Evolutionary conservation across 345 rosid species (phyloP).

Genomic region (Adansonia digitata): DNA sequence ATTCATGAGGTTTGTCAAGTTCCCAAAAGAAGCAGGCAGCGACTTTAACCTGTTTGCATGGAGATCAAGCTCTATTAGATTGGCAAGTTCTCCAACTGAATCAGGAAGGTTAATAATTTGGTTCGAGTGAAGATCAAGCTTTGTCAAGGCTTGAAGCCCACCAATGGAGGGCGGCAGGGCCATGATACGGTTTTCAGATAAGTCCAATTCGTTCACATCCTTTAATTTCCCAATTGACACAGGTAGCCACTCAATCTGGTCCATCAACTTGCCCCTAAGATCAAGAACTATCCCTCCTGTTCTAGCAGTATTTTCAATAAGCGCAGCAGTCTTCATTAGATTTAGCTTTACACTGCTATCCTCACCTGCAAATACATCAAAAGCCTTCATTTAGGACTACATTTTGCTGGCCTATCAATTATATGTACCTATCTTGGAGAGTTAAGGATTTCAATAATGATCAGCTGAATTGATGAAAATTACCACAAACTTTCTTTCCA

Average conservation of each 20-base stretch:
- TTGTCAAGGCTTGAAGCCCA: constrained; percentile 40
- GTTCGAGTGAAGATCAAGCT: constrained; percentile 53
- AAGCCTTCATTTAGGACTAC: background rate
- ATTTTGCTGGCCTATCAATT: background rate
- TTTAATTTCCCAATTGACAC: constrained; percentile 52
- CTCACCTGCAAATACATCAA: constrained; percentile 30
- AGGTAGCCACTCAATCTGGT: constrained; percentile 67
- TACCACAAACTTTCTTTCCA: background rate
- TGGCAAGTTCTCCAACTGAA: constrained; percentile 47
- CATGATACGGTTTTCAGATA: constrained; percentile 59
- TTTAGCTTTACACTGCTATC: constrained; percentile 39
- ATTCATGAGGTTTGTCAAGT: constrained; percentile 35
- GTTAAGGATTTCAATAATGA: background rate
- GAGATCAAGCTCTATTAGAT: constrained; percentile 47
- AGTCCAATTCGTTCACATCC: constrained; percentile 36
- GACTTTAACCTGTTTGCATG: constrained; percentile 49
- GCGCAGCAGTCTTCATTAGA: constrained; percentile 54
- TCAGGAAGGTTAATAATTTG: constrained; percentile 57
- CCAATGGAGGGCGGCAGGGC: constrained; percentile 49
- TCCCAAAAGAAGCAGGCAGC: constrained; percentile 48
- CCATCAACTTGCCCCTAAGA: constrained; percentile 55
- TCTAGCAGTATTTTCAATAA: constrained; percentile 51
- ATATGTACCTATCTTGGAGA: background rate
- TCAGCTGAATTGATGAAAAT: background rate
- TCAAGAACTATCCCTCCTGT: constrained; percentile 36